Percentiles rank a stretch among this genome's conserved stretches.
phyloP scores from a whole-genome alignment of 1,284 basidiomycete genomes.

The Ceratorhiza oryzae-sativae region DNA sequence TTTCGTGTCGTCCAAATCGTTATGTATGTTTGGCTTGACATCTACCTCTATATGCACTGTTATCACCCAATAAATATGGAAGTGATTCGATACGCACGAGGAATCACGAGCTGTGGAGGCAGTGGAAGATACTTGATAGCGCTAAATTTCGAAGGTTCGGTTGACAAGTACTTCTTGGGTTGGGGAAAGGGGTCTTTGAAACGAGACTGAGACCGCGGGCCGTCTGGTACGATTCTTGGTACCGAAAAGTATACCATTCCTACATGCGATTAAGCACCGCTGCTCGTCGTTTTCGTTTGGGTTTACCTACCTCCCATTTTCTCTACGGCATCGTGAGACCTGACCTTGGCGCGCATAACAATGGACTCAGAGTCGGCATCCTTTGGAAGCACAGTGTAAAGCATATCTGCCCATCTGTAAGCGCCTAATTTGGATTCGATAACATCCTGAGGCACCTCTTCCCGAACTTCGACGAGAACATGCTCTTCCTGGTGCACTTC shows the following conservation, averaged over 20 bases:
- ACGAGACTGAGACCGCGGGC: background rate
- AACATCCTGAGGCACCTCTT: conserved; percentile 26
- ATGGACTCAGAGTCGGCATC: background rate
- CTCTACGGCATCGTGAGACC: conserved; percentile 24
- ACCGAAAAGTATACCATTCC: conserved; percentile 23
- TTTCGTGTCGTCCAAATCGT: background rate
- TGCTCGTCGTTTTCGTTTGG: background rate
- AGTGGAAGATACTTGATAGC: conserved; percentile 13
- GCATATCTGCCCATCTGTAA: conserved; percentile 25
- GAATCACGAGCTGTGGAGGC: background rate
- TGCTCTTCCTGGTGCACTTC: conserved; percentile 12
- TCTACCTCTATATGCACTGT: background rate
- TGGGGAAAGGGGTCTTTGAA: conserved; percentile 14
- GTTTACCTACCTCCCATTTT: conserved; percentile 26
- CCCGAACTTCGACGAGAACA: conserved; percentile 26
- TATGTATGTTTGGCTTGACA: background rate
- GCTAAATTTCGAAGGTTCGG: conserved; percentile 20
- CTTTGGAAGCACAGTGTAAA: background rate
- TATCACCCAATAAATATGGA: background rate
- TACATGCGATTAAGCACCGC: background rate
- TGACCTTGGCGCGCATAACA: conserved; percentile 16
- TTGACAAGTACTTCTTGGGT: background rate
- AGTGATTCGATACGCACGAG: background rate
- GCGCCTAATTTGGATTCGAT: conserved; percentile 30
- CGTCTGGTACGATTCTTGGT: background rate